These are phyloP conservation scores for Sphaerulina populicola DNA, from an alignment of 2,329 filamentous ascomycete species.

Conservation along the genomic window DNA sequence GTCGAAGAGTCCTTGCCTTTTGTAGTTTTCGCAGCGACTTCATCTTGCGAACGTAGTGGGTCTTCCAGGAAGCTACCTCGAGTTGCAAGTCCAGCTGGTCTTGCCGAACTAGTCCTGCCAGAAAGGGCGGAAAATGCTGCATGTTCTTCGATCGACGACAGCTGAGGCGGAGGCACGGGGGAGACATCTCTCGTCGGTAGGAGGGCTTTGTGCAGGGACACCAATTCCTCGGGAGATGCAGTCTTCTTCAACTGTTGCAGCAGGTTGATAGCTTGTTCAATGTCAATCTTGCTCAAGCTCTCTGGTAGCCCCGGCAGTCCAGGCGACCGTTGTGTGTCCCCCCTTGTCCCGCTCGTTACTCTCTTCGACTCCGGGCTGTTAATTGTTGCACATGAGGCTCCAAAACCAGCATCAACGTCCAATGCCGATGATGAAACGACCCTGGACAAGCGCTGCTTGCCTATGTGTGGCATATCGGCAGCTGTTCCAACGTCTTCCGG, in stretches of 20 bases:
- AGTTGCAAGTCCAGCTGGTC: slow-evolving; percentile 34
- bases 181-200: slow-evolving; percentile 29
- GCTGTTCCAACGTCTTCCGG: slow-evolving; percentile 5
- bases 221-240: slow-evolving; percentile 42
- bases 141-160: slow-evolving; percentile 19
- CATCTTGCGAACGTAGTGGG: slow-evolving; percentile 13
- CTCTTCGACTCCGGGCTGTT: slow-evolving; percentile 13
- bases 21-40: slow-evolving; percentile 2
- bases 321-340: slow-evolving; percentile 5
- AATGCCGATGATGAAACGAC: slow-evolving; percentile 10
- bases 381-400: slow-evolving; percentile 10
- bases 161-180: slow-evolving; percentile 12
- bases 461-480: slow-evolving; percentile 4
- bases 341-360: neutral
- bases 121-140: slow-evolving; percentile 10
- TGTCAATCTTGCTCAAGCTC: slow-evolving; percentile 32
- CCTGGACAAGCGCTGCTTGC: slow-evolving; percentile 6
- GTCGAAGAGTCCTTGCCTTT: slow-evolving; percentile 5
- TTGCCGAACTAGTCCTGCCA: slow-evolving; percentile 31
- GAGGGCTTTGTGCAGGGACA: slow-evolving; percentile 35
- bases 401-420: slow-evolving; percentile 7
- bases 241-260: slow-evolving; percentile 43
- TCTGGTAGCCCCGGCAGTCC: slow-evolving; percentile 11
- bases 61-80: slow-evolving; percentile 19
- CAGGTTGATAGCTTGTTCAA: slow-evolving; percentile 40